Base-by-base conservation (phyloP, 805 yeast species). In the Yamadazyma kitorensis region DNA sequence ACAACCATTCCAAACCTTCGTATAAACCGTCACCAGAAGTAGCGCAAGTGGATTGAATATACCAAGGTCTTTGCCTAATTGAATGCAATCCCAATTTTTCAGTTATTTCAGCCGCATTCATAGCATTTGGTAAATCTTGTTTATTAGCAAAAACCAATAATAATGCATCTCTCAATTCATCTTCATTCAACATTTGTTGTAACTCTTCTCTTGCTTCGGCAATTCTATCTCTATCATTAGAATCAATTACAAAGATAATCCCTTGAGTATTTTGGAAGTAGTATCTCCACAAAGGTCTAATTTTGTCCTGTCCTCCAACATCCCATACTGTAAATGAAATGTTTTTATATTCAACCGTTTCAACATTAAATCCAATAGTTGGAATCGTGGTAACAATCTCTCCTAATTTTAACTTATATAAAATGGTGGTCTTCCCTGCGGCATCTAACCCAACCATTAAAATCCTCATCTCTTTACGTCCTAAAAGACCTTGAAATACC, bases 401-500 rank as follows among this genome's bases (percentile, higher is more conserved):
- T 11, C 69, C 69, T 34, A 63, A 57, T 52, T 63, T 63, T 52
- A 63, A 59, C 52, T 63, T 63, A 52, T 63, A 63, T 50, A 63
- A 58, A 44, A 61, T 61, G 47, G 68, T 61, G 45, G 68, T 61
- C 40, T 61, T 61, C 49, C 69, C 70, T 36, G 68, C 70, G 29
- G 68, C 68, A 48, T 62, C 68, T 46, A 62, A 56, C 22, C 70
- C 68, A 29, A 63, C 70, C 70, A 63, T 62, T 52, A 63, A 59
- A 43, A 63, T 63, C 52, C 69, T 57, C 68, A 63, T 62, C 39
- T 63, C 69, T 46, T 61, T 60, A 57, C 58, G 58, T 41, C 68
- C 68, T 44, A 62, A 63, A 45, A 63, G 62, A 46, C 61, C 64
- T 44, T 57, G 44, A 50, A 63, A 62, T 49, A 63, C 55, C 50